These are phyloP conservation scores for Protomyces inouyei DNA, from an alignment of 1,139 yeast species.

Conservation along the genomic window DNA sequence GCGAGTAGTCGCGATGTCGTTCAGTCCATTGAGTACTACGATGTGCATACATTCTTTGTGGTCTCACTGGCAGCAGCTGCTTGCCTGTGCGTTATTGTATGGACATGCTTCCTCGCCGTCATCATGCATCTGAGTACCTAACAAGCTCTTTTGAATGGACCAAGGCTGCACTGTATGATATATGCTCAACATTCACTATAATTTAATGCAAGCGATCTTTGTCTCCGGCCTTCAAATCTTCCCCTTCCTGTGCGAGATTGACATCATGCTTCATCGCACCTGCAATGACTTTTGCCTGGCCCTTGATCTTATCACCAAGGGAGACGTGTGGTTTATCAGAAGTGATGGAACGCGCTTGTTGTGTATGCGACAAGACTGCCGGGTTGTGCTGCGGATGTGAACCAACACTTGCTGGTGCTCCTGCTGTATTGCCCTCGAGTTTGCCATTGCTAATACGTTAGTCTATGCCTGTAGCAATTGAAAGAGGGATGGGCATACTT, in stretches of 20 bases:
- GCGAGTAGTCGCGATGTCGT: conserved; percentile 83
- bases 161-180: background rate
- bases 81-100: conserved; percentile 7
- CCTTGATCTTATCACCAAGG: conserved; percentile 21
- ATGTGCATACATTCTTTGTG: conserved; percentile 83
- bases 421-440: background rate
- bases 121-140: background rate
- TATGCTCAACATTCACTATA: background rate
- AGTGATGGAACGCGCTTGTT: background rate
- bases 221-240: conserved; percentile 19
- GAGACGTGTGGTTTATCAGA: conserved; percentile 12
- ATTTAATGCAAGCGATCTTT: conserved; percentile 11
- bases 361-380: background rate
- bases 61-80: conserved; percentile 75
- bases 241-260: conserved; percentile 21
- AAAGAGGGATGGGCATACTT: background rate
- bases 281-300: conserved; percentile 16
- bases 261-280: conserved; percentile 25
- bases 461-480: background rate
- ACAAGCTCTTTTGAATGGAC: too few relatives aligned
- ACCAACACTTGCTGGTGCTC: background rate
- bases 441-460: background rate
- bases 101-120: background rate
- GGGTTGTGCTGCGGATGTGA: background rate
- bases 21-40: conserved; percentile 76